phyloP scores from a whole-genome alignment of 805 yeast species.

The Metschnikowia colocasiae region DNA sequence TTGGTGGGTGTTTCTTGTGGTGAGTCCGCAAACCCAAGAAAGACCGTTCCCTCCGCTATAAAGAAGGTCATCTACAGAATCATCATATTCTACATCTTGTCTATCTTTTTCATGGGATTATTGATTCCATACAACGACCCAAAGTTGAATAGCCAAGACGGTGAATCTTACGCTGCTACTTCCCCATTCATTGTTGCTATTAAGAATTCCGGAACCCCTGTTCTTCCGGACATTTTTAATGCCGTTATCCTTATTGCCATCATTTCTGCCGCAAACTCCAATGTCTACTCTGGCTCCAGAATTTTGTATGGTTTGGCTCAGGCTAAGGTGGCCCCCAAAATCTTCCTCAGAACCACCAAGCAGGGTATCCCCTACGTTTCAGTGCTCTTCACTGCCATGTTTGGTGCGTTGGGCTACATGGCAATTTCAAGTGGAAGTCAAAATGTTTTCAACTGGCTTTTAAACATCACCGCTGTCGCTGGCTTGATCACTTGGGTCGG shows the following conservation, averaged over 20 bases:
- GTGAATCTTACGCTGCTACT: conserved; percentile 35
- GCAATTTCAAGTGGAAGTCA: conserved; percentile 49
- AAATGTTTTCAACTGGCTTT: conserved; percentile 66
- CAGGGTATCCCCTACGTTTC: conserved; percentile 61
- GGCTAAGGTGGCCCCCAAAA: conserved; percentile 53
- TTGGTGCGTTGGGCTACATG: conserved; percentile 65
- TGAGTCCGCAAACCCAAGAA: conserved; percentile 67
- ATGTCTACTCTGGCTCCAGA: conserved; percentile 69
- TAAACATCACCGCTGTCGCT: conserved; percentile 73
- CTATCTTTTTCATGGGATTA: conserved; percentile 66
- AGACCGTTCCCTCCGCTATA: conserved; percentile 68
- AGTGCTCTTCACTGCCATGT: conserved; percentile 53
- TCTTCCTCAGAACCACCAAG: conserved; percentile 47
- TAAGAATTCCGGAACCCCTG: conserved; percentile 57
- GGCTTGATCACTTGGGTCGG: conserved; percentile 73
- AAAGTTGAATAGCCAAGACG: conserved; percentile 34
- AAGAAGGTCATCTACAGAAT: conserved; percentile 67
- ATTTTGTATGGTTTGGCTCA: conserved; percentile 63
- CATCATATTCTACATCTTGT: conserved; percentile 58
- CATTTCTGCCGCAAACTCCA: conserved; percentile 77
- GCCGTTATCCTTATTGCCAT: conserved; percentile 65
- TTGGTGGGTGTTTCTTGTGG: conserved; percentile 73
- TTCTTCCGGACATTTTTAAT: conserved; percentile 67
- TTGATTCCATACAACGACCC: conserved; percentile 68
- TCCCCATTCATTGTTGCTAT: conserved; percentile 77